Evolutionary conservation across 2,329 filamentous ascomycete genomes (phyloP).

Genomic region (Ophiostoma sp.): DNA sequence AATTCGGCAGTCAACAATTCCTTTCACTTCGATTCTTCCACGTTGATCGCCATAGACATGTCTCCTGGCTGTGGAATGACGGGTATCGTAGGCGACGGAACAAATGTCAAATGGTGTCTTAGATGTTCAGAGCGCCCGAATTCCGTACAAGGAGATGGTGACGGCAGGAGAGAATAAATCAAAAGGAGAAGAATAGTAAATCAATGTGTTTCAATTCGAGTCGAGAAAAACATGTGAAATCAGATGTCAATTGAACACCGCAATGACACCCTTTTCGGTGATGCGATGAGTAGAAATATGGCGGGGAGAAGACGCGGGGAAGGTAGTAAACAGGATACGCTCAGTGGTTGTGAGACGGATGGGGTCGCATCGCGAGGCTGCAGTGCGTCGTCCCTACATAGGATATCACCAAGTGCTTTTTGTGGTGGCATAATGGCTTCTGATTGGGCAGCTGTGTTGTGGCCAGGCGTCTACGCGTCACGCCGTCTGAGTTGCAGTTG

Average conservation of each 20-base stretch:
- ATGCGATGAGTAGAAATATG: background rate
- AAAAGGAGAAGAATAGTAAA: too few relatives aligned
- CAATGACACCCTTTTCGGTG: background rate
- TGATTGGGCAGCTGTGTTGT: background rate
- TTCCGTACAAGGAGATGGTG: background rate
- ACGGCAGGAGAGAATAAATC: too few relatives aligned
- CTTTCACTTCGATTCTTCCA: background rate
- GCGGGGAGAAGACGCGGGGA: background rate
- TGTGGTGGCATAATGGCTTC: background rate
- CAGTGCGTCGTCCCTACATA: background rate
- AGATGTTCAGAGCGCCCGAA: background rate
- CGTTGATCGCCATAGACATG: background rate
- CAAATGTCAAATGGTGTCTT: background rate
- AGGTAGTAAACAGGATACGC: background rate
- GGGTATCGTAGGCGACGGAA: background rate
- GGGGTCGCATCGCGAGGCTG: conserved; percentile 9
- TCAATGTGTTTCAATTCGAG: too few relatives aligned
- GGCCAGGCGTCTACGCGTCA: background rate
- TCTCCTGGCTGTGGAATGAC: background rate
- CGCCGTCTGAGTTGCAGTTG: background rate
- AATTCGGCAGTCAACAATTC: background rate
- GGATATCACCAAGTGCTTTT: background rate
- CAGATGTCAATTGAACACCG: background rate
- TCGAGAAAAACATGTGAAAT: background rate
- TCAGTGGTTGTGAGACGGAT: background rate